Conservation (phyloP, 164 flowering plant genomes). For the Taxillus chinensis region DNA sequence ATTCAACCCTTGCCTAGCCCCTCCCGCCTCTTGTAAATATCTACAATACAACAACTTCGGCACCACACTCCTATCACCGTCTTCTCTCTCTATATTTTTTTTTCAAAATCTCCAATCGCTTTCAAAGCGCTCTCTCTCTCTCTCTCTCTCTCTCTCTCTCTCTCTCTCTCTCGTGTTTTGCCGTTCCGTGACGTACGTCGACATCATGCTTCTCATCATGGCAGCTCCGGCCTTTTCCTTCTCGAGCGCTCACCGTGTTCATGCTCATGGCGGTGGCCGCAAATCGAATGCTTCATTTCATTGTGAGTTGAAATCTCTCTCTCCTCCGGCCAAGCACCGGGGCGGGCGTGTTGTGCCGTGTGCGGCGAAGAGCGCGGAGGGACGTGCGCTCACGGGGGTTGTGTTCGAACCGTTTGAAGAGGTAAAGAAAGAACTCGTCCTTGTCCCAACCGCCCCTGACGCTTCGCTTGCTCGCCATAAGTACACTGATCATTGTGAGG, state of each 20-base stretch:
- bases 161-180: slow-evolving; percentile 2
- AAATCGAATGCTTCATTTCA: no score
- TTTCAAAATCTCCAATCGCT: neutral
- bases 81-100: neutral
- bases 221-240: slow-evolving; percentile 30
- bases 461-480: slow-evolving; percentile 78
- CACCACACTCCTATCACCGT: slow-evolving; percentile 9
- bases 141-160: slow-evolving; percentile 1
- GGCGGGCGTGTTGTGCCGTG: slow-evolving; percentile 9
- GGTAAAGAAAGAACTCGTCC: slow-evolving; percentile 65
- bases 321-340: slow-evolving; percentile 7
- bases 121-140: neutral
- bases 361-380: slow-evolving; percentile 28
- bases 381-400: slow-evolving; percentile 54
- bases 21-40: neutral
- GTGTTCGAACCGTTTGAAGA: slow-evolving; percentile 91
- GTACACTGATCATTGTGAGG: slow-evolving; percentile 43
- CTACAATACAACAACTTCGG: slow-evolving; percentile 6
- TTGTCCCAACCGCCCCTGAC: slow-evolving; percentile 52
- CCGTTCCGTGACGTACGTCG: neutral
- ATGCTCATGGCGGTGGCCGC: slow-evolving; percentile 15
- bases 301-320: no score
- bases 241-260: slow-evolving; percentile 16
- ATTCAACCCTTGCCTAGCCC: slow-evolving; percentile 23
- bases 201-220: slow-evolving; percentile 43